Percentiles rank a stretch among this genome's conserved stretches.
phyloP scores from a whole-genome alignment of 352 stramenopile genomes.

The Aphanomyces stellatus region DNA sequence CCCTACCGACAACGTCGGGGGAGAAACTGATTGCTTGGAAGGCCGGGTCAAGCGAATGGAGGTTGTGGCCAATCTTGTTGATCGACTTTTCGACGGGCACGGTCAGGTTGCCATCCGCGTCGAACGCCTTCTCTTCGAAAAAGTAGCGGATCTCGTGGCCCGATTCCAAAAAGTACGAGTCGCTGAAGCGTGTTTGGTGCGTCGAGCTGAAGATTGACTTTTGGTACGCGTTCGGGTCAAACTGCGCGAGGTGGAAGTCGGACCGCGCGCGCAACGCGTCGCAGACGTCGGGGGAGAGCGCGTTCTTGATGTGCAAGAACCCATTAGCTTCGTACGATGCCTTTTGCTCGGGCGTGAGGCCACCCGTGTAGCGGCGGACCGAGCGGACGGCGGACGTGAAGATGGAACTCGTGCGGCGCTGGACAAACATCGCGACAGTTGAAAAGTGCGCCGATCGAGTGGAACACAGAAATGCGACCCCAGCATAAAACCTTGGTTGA shows the following conservation, averaged over 20 bases:
- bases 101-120: constrained; percentile 23
- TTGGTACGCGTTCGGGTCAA: constrained; percentile 44
- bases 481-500: too few relatives aligned
- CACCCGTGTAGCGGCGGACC: not conserved
- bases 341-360: constrained; percentile 47
- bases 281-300: constrained; percentile 36
- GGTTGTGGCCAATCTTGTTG: constrained; percentile 95
- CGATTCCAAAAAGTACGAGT: constrained; percentile 92
- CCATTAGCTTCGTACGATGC: constrained; percentile 54
- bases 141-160: constrained; percentile 91
- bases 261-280: constrained; percentile 46
- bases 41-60: constrained; percentile 83
- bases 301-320: constrained; percentile 46
- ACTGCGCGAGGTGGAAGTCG: constrained; percentile 42
- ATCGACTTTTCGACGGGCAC: constrained; percentile 70
- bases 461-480: too few relatives aligned
- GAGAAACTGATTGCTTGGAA: constrained; percentile 86
- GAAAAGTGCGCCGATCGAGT: too few relatives aligned
- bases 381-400: not conserved
- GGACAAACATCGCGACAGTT: too few relatives aligned
- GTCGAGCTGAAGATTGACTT: constrained; percentile 80
- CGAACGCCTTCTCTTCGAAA: constrained; percentile 77
- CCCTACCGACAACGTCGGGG: constrained; percentile 40
- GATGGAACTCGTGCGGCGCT: not conserved
- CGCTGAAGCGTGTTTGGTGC: constrained; percentile 74